Evolutionary conservation across 2,329 filamentous ascomycete species (phyloP).

Genomic region (Xylaria sp.): DNA sequence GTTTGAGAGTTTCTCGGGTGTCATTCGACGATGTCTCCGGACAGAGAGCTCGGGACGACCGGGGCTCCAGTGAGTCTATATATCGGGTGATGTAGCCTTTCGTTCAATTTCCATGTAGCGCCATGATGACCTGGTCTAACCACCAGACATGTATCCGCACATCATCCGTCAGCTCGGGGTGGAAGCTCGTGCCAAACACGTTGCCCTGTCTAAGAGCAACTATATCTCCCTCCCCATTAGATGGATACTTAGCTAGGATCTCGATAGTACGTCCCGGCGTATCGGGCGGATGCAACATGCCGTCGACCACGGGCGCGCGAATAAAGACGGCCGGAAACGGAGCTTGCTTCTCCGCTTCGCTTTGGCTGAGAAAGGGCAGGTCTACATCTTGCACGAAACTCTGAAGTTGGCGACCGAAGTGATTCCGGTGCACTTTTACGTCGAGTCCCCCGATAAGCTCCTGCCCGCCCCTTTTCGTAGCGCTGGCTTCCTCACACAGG

Average conservation of each 20-base stretch:
- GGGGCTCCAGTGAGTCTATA: neutral
- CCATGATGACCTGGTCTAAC: slow-evolving; percentile 73
- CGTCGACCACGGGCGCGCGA: slow-evolving; percentile 91
- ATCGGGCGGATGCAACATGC: slow-evolving; percentile 63
- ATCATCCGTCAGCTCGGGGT: slow-evolving; percentile 92
- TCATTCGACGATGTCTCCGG: slow-evolving; percentile 51
- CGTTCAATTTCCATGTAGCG: slow-evolving; percentile 11
- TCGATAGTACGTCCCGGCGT: slow-evolving; percentile 53
- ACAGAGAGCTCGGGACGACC: neutral
- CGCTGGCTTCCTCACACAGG: slow-evolving; percentile 86
- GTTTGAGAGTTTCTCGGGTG: slow-evolving; percentile 90
- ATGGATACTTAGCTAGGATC: slow-evolving; percentile 63
- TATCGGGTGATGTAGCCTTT: neutral
- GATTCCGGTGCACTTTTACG: slow-evolving; percentile 91
- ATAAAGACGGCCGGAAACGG: slow-evolving; percentile 91
- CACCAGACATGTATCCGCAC: slow-evolving; percentile 93
- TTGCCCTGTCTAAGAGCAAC: slow-evolving; percentile 91
- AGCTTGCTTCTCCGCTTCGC: slow-evolving; percentile 42
- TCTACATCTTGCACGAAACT: slow-evolving; percentile 83
- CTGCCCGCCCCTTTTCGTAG: slow-evolving; percentile 90
- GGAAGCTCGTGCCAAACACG: slow-evolving; percentile 94
- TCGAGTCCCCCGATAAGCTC: slow-evolving; percentile 92
- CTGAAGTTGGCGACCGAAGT: slow-evolving; percentile 93
- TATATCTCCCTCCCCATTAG: slow-evolving; percentile 70
- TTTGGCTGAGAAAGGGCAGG: slow-evolving; percentile 72